These are phyloP conservation scores for Lagerstroemia fauriei DNA, from an alignment of 441 rosid genomes.

Conservation along the genomic window DNA sequence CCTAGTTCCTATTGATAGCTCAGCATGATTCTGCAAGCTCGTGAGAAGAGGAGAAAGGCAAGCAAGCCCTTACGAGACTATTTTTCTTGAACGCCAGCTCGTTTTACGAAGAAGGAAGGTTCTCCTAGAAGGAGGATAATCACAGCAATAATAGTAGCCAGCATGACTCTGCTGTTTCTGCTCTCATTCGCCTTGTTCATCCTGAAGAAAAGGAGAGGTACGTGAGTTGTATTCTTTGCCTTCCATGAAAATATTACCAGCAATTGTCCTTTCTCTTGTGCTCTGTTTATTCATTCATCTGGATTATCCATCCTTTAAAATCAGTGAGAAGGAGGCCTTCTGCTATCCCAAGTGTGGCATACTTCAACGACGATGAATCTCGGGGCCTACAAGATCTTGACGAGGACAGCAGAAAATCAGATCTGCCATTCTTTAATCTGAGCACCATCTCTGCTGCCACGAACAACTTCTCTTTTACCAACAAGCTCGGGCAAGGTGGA, in stretches of 20 bases:
- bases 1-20: not conserved
- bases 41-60: not conserved
- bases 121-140: not conserved
- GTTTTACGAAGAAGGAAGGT: not conserved
- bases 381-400: not conserved
- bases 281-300: not conserved
- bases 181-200: not conserved
- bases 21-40: not conserved
- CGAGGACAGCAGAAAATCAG: conserved; percentile 13
- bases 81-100: not conserved
- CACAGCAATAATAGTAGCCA: not conserved
- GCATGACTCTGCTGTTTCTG: not conserved
- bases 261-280: not conserved
- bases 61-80: not conserved
- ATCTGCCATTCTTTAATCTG: conserved; percentile 62
- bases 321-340: not conserved
- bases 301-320: not conserved
- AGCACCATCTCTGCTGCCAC: conserved; percentile 52
- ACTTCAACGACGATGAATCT: not conserved
- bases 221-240: not conserved
- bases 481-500: conserved; percentile 75
- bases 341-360: not conserved
- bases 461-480: conserved; percentile 46
- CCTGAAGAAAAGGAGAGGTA: not conserved
- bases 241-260: not conserved